Evolutionary conservation across 495 filamentous ascomycete genomes (phyloP), one percentile per base, ranked within the genome.

Genomic region (Gamarada debralockiae): DNA sequence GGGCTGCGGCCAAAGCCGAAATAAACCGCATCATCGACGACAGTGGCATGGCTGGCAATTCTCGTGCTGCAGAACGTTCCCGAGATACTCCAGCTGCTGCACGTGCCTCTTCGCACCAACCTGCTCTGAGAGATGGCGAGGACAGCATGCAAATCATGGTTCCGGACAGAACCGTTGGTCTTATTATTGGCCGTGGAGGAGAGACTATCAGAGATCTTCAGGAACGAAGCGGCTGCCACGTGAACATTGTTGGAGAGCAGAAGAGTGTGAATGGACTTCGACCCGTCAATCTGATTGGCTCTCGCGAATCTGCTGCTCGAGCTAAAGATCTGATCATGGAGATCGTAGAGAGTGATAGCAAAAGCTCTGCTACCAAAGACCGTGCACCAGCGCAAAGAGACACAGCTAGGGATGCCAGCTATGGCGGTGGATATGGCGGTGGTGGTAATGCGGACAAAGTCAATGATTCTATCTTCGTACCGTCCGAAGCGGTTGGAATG

Each of bases 171-270:
- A 92, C 88, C 2, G 88, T 92, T 48, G 88, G 88, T 49, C 72
- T 92, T 25, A 92, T 92, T 54, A 92, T 92, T 56, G 88, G 88
- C 20, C 81, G 89, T 40, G 88, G 87, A 18, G 88, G 88, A 23
- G 88, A 92, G 68, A 92, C 89, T 4, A 92, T 92, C 56, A 84
- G 92, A 29, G 92, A 97, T 66, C 80, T 92, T 13, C 89, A 93
- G 64, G 89, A 93, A 62, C 79, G 87, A 49, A 90, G 85, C 57
- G 84, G 81, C 2, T 93, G 89, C 58, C 89, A 93, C 67, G 87
- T 93, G 52, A 93, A 93, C 67, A 92, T 93, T 55, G 85, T 92
- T 2, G 85, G 85, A 40, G 88, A 93, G 67, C 84, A 86, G 48
- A 90, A 92, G 72, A 90, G 85, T 63, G 76, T 91, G 24, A 89